These are phyloP conservation scores for Penicillium palitans DNA, from an alignment of 2,329 filamentous ascomycete species.

Conservation along the genomic window DNA sequence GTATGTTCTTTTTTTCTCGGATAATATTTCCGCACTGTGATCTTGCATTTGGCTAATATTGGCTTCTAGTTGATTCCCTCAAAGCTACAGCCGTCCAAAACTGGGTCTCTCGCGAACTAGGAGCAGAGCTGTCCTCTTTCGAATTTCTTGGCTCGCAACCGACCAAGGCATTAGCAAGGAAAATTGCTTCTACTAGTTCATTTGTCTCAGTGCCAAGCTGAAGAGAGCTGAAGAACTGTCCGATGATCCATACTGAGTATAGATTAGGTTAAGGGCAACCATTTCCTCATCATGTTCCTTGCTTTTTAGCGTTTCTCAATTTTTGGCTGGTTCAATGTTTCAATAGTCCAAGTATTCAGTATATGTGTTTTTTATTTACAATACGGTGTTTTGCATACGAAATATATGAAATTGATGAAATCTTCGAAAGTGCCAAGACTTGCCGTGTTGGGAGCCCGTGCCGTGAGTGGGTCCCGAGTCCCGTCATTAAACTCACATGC, in stretches of 20 bases:
- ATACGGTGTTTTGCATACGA: neutral
- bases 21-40: neutral
- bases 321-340: neutral
- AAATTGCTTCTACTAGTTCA: conserved; percentile 21
- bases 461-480: neutral
- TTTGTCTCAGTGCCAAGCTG: conserved; percentile 20
- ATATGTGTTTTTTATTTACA: conserved; percentile 2
- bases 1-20: conserved; percentile 7
- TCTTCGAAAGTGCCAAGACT: neutral
- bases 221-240: conserved; percentile 3
- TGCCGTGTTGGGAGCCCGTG: neutral
- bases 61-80: conserved; percentile 22
- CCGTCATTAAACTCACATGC: neutral
- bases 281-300: neutral
- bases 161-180: conserved; percentile 20
- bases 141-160: conserved; percentile 26
- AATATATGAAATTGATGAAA: neutral
- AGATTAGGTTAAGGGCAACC: neutral
- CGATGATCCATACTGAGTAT: neutral
- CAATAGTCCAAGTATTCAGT: neutral
- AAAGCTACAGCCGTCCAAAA: conserved; percentile 26
- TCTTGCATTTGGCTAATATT: conserved; percentile 5
- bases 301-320: neutral
- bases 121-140: conserved; percentile 24
- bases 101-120: conserved; percentile 24